Evolutionary conservation across 345 rosid species (phyloP), one percentile per base, ranked within the genome.

Genomic region (Alliaria petiolata): DNA sequence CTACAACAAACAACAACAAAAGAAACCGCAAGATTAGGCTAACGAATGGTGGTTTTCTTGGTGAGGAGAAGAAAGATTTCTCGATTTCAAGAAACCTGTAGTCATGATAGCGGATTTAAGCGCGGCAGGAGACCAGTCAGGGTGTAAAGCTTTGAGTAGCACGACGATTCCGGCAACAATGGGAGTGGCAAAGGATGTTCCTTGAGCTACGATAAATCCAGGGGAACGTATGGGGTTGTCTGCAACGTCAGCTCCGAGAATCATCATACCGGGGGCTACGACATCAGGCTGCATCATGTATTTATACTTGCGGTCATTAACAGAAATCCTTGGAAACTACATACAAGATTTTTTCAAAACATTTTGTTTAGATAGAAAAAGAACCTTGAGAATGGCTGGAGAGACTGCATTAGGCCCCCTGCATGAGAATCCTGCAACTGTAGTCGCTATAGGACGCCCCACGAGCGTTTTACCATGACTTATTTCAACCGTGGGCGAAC

Each of bases 91-190:
- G 77, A n/a, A 72, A 72, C 77, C 78, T 57, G 78, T 47, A 55
- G 73, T 74, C 67, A 74, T 65, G 16, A 74, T 46, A 12, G 78
- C 72, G 3, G 78, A 74, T 67, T 67, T 74, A 2, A 74, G 25
- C 11, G 73, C 73, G 0, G 78, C 78, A 66, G 78, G 78, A 19
- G 67, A 74, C 78, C 78, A 74, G 61, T 74, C 78, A 20, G 78
- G 72, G 67, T 74, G 78, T 49, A 74, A 6, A 47, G 78, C 30
- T 66, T 31, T 74, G 45, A 74, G 62, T 15, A 72, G 70, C 34
- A 2, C 16, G 10, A 72, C 65, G 51, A 72, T 11, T 39, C 65
- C 70, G 3, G 77, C 42, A 16, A 45, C 50, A 64, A 16, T 19
- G 6, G 71, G 71, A 45, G 77, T 6, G 16, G 77, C 0, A 26